These are phyloP conservation scores for Mycena epipterygia DNA, from an alignment of 768 basidiomycete species.

Conservation along the genomic window DNA sequence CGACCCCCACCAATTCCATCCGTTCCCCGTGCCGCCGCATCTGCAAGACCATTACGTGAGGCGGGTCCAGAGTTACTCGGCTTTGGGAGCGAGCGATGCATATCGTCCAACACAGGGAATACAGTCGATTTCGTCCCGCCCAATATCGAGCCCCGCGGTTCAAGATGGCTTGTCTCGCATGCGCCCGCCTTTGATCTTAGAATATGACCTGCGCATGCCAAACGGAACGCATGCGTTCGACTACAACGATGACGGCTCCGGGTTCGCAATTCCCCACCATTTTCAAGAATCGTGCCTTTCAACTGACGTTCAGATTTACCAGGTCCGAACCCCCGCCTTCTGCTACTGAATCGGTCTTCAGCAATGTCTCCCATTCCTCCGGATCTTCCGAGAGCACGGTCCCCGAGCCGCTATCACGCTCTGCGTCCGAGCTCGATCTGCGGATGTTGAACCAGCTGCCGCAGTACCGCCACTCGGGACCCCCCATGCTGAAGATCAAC, in stretches of 20 bases:
- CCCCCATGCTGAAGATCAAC: background rate
- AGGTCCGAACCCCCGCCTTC: slow-evolving; percentile 27
- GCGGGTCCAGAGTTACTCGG: slow-evolving; percentile 44
- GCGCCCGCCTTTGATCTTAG: background rate
- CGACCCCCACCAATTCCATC: slow-evolving; percentile 15
- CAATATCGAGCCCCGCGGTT: slow-evolving; percentile 36
- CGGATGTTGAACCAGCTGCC: slow-evolving; percentile 6
- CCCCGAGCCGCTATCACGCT: slow-evolving; percentile 14
- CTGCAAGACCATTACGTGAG: slow-evolving; percentile 38
- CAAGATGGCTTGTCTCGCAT: background rate
- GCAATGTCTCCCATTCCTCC: slow-evolving; percentile 8
- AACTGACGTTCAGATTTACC: background rate
- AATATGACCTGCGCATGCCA: slow-evolving; percentile 21
- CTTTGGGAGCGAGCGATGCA: slow-evolving; percentile 31
- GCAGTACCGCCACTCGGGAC: slow-evolving; percentile 12
- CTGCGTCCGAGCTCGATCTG: slow-evolving; percentile 26
- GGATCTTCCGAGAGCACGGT: slow-evolving; percentile 16
- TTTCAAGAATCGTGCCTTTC: background rate
- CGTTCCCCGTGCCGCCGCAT: slow-evolving; percentile 7
- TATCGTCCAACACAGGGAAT: slow-evolving; percentile 16
- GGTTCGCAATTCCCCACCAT: slow-evolving; percentile 29
- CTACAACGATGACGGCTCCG: slow-evolving; percentile 42
- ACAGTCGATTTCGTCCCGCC: slow-evolving; percentile 16
- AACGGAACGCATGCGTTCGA: background rate
- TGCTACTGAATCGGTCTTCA: slow-evolving; percentile 15